phyloP scores from a whole-genome alignment of 1,139 yeast species.

The Debaryomycetaceae sp. region DNA sequence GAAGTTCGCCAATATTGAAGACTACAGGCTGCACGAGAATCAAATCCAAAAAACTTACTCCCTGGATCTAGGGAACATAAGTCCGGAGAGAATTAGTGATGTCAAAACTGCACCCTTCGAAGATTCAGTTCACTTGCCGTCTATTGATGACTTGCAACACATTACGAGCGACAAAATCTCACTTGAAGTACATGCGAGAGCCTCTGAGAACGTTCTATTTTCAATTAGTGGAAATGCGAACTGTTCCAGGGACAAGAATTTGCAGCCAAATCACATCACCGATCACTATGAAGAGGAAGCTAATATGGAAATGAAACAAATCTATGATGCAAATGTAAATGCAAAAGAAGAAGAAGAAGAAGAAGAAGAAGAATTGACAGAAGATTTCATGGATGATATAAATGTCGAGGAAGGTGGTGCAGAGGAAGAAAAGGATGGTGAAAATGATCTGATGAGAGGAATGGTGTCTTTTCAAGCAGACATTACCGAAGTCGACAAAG shows the following conservation, averaged over 20 bases:
- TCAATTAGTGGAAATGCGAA: background rate
- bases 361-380: background rate
- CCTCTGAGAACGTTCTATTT: background rate
- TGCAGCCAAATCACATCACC: background rate
- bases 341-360: background rate
- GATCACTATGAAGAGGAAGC: background rate
- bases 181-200: too few relatives aligned
- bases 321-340: background rate
- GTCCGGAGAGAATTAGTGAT: background rate
- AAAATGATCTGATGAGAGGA: slow-evolving; percentile 1
- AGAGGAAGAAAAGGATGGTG: background rate
- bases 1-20: slow-evolving; percentile 3
- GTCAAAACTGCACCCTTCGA: background rate
- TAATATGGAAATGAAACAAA: background rate
- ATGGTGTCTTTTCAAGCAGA: slow-evolving; percentile 1
- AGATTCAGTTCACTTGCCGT: background rate
- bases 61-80: slow-evolving; percentile 3
- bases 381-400: background rate
- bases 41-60: slow-evolving; percentile 5
- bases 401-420: background rate
- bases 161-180: too few relatives aligned
- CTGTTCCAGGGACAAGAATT: background rate
- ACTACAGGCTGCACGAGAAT: slow-evolving; percentile 5
- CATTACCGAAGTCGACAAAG: background rate
- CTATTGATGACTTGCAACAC: background rate